Evolutionary conservation across 1,139 yeast genomes (phyloP).

Genomic region (Saccharomyces hybrid): DNA sequence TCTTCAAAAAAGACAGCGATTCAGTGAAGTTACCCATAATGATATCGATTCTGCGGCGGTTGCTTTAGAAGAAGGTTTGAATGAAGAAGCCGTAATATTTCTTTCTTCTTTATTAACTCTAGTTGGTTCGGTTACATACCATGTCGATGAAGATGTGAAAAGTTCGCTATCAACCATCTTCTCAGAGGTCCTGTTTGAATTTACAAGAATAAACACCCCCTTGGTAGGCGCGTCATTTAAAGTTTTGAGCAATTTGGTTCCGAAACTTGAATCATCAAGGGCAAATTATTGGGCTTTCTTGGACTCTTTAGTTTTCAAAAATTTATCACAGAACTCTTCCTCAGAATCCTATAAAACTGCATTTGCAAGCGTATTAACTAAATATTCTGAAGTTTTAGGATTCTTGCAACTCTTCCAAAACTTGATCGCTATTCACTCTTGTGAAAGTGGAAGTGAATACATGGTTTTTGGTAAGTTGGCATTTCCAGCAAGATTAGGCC

Average conservation of each 20-base stretch:
- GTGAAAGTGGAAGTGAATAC: slow-evolving; percentile 31
- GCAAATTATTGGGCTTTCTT: slow-evolving; percentile 58
- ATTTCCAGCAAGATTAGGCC: slow-evolving; percentile 62
- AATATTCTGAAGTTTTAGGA: slow-evolving; percentile 52
- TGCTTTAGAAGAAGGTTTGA: slow-evolving; percentile 45
- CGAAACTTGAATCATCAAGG: slow-evolving; percentile 38
- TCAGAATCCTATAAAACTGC: slow-evolving; percentile 22
- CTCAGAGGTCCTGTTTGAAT: slow-evolving; percentile 37
- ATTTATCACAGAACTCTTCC: slow-evolving; percentile 10
- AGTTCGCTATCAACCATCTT: slow-evolving; percentile 19
- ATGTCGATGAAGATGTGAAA: slow-evolving; percentile 29
- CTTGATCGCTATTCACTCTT: slow-evolving; percentile 33
- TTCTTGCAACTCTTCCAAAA: slow-evolving; percentile 42
- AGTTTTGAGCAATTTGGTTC: slow-evolving; percentile 48
- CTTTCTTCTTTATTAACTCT: slow-evolving; percentile 63
- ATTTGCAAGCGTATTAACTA: slow-evolving; percentile 27
- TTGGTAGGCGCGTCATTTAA: slow-evolving; percentile 47
- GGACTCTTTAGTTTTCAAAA: slow-evolving; percentile 65
- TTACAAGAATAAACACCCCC: slow-evolving; percentile 45
- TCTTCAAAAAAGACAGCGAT: slow-evolving; percentile 23
- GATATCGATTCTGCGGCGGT: slow-evolving; percentile 22
- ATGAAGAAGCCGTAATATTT: slow-evolving; percentile 74
- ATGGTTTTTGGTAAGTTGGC: slow-evolving; percentile 37
- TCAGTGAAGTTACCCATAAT: slow-evolving; percentile 26
- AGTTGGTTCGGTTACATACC: slow-evolving; percentile 43